Evolutionary conservation across 2,329 filamentous ascomycete species (phyloP).

Genomic region (Herpotrichia juniperi): DNA sequence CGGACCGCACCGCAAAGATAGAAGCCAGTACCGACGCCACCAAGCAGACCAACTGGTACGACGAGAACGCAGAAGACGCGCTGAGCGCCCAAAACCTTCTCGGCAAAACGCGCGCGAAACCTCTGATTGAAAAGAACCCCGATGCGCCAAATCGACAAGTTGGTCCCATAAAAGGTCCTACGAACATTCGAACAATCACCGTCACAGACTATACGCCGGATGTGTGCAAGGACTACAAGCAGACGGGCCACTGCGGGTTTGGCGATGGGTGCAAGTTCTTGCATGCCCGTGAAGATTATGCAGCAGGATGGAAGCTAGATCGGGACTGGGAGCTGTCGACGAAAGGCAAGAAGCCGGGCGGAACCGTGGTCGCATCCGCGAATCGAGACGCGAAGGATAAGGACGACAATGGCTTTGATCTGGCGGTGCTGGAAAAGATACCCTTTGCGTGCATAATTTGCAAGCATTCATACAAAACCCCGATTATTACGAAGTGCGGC

Average conservation of each 20-base stretch:
- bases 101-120: conserved; percentile 58
- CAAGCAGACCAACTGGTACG: conserved; percentile 87
- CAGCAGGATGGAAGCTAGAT: conserved; percentile 95
- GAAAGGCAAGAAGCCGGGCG: conserved; percentile 62
- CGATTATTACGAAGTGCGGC: conserved; percentile 86
- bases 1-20: conserved; percentile 68
- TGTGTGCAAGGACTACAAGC: conserved; percentile 93
- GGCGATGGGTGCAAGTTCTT: conserved; percentile 84
- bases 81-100: conserved; percentile 62
- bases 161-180: conserved; percentile 85
- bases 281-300: conserved; percentile 78
- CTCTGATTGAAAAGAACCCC: conserved; percentile 80
- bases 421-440: conserved; percentile 78
- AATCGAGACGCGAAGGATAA: conserved; percentile 52
- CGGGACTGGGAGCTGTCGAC: conserved; percentile 88
- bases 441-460: conserved; percentile 92
- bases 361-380: conserved; percentile 63
- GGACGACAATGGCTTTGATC: conserved; percentile 64
- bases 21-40: conserved; percentile 83
- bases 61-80: conserved; percentile 66
- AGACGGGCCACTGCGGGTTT: conserved; percentile 69
- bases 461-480: conserved; percentile 75
- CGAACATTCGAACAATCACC: conserved; percentile 89
- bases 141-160: conserved; percentile 73
- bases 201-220: conserved; percentile 90